These are phyloP conservation scores for Rosa multiflora DNA, from an alignment of 306 rosid species.

Conservation along the genomic window DNA sequence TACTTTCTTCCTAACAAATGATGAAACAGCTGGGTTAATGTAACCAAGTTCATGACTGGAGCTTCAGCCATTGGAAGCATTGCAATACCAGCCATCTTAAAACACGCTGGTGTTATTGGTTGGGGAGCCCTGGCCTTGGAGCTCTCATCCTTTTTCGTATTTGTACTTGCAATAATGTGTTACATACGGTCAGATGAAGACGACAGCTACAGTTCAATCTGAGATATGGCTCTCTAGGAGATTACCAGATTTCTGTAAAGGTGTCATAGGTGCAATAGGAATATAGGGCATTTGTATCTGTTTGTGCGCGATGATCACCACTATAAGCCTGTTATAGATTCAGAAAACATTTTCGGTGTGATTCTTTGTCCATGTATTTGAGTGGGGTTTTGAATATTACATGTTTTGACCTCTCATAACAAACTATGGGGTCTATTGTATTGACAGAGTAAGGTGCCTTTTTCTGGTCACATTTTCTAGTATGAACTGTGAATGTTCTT, in stretches of 20 bases:
- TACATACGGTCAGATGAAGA: conserved; percentile 48
- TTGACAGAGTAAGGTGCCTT: neutral
- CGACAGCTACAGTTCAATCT: conserved; percentile 49
- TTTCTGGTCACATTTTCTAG: neutral
- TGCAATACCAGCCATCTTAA: conserved; percentile 79
- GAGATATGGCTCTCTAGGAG: conserved; percentile 29
- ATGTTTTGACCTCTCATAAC: neutral
- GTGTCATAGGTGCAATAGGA: conserved; percentile 6
- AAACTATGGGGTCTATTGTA: neutral
- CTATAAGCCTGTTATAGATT: conserved; percentile 4
- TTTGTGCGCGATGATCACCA: neutral
- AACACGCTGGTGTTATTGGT: conserved; percentile 77
- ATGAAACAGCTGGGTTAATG: conserved; percentile 77
- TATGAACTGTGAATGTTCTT: neutral
- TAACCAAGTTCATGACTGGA: conserved; percentile 82
- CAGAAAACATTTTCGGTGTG: conserved; percentile 5
- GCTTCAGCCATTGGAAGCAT: conserved; percentile 75
- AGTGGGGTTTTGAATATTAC: neutral
- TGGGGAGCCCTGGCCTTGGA: conserved; percentile 91
- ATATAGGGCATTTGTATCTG: neutral
- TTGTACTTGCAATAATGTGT: conserved; percentile 60
- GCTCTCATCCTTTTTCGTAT: conserved; percentile 70
- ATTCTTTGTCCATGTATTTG: conserved; percentile 4
- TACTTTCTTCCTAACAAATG: conserved; percentile 13
- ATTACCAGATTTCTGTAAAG: conserved; percentile 34